phyloP scores from a whole-genome alignment of 148 eudicot genomes.

The Tetragonia tetragonoides region DNA sequence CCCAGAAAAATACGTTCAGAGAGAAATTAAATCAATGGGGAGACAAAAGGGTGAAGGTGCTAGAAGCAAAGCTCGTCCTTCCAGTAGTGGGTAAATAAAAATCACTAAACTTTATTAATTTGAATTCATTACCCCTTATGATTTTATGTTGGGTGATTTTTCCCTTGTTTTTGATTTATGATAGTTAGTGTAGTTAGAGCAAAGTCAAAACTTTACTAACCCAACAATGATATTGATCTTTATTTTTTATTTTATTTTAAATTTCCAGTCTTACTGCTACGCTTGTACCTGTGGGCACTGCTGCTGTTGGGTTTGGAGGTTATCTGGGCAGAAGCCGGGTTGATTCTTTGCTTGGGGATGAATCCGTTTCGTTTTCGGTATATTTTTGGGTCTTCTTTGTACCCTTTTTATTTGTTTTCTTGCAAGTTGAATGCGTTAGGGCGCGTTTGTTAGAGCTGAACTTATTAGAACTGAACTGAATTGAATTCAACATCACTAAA shows the following conservation, averaged over 20 bases:
- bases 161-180: background rate
- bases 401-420: background rate
- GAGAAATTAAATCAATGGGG: conserved; percentile 48
- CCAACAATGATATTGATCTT: background rate
- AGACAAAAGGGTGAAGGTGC: conserved; percentile 79
- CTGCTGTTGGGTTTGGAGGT: conserved; percentile 88
- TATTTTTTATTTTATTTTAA: background rate
- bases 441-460: too few relatives aligned
- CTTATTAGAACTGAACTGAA: too few relatives aligned
- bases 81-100: conserved; percentile 76
- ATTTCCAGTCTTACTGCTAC: conserved; percentile 75
- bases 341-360: conserved; percentile 54
- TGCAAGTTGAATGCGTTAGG: background rate
- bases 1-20: too few relatives aligned
- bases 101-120: background rate
- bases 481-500: too few relatives aligned
- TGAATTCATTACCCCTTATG: background rate
- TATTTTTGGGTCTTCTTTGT: background rate
- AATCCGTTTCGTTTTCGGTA: conserved; percentile 46
- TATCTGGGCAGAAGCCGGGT: conserved; percentile 78
- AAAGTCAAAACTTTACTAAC: background rate
- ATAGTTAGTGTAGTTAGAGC: background rate
- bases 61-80: conserved; percentile 88
- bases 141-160: background rate
- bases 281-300: conserved; percentile 60